Evolutionary conservation across 768 basidiomycete genomes (phyloP).

Genomic region (Mycena haematopus): DNA sequence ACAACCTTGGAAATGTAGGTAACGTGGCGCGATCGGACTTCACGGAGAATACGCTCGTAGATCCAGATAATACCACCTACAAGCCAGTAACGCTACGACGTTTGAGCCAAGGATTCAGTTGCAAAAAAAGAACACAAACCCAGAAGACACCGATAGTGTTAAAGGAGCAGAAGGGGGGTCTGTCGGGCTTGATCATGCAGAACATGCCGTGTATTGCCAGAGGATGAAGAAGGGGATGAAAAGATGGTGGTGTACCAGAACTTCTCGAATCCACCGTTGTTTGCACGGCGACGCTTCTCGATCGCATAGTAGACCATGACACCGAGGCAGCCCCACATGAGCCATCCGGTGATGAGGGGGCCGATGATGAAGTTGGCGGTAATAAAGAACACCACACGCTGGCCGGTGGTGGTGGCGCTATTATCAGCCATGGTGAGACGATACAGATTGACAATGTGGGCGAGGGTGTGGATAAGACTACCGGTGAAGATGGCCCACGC

Average conservation of each 20-base stretch:
- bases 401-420: conserved; percentile 56
- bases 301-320: conserved; percentile 87
- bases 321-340: conserved; percentile 77
- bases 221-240: conserved; percentile 92
- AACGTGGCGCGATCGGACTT: conserved; percentile 87
- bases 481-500: conserved; percentile 90
- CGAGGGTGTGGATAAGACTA: conserved; percentile 76
- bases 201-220: conserved; percentile 98
- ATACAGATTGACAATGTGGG: conserved; percentile 88
- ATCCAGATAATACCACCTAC: conserved; percentile 88
- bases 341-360: conserved; percentile 86
- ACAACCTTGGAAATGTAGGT: conserved; percentile 96
- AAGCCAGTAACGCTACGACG: conserved; percentile 82
- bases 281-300: conserved; percentile 79
- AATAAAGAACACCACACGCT: conserved; percentile 73
- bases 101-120: conserved; percentile 16
- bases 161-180: conserved; percentile 86
- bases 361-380: conserved; percentile 82
- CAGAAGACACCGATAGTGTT: conserved; percentile 94
- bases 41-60: conserved; percentile 88
- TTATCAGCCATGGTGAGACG: conserved; percentile 65
- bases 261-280: conserved; percentile 68
- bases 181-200: conserved; percentile 95
- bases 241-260: conserved; percentile 92
- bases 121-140: conserved; percentile 54